Base-by-base conservation (phyloP, 2,329 filamentous ascomycete species). In the Colletotrichum tofieldiae region DNA sequence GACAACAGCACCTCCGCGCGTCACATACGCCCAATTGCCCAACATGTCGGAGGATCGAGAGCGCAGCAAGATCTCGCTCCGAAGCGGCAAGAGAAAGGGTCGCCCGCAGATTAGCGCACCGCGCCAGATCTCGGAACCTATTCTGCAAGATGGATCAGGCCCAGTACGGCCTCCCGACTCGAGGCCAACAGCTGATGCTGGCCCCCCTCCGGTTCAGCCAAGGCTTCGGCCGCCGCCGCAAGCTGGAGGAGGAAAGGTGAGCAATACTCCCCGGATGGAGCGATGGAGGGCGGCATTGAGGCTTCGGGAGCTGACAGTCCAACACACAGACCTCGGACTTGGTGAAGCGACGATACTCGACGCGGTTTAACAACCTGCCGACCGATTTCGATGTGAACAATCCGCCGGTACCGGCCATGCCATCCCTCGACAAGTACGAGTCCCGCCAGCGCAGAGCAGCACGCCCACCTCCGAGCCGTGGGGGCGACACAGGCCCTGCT, bases 331-430 rank as follows among this genome's bases (percentile, higher is more conserved):
- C 90, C 1, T 90, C 90, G 32, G 96, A 99, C 81, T 87, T 98
- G 65, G 95, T 99, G 71, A 98, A 98, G 85, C 90, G 95, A 77
- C 89, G 96, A 77, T 99, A 98, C 83, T 98, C 96, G 49, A 95
- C 95, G 52, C 92, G 96, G 73, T 97, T 98, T 82, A 96, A 95
- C 77, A 91, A 93, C 75, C 82, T 92, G 1, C 93, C 93, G 1
- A 85, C 90, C 72, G 91, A 94, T 77, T 93, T 91, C 79, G 89
- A 92, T 77, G 86, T 88, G 76, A 90, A 89, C 67, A 90, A 89
- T n/a, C 89, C 94, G 23, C 89, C 93, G 2, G 87, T 98, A 75
- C 96, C 96, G 0, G 82, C 88, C 16, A 78, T 94, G 65, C 91
- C 92, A 75, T 82, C 87, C 52, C 80, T 88, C 65, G 87, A 88